These are phyloP conservation scores for Penicillium oxalicum DNA, from an alignment of 2,329 filamentous ascomycete species.

Conservation along the genomic window DNA sequence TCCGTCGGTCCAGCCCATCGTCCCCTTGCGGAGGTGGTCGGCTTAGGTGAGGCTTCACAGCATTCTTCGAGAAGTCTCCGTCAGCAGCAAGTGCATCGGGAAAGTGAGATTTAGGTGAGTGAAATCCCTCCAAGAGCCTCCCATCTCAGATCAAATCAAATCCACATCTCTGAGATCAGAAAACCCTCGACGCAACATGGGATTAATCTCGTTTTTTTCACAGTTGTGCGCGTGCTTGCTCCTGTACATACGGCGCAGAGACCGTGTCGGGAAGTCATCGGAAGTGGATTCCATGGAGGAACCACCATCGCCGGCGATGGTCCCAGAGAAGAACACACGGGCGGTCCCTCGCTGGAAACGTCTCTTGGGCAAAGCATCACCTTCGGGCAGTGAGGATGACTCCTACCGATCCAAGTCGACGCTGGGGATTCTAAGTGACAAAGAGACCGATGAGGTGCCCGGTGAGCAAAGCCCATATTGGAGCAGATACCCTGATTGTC, in stretches of 20 bases:
- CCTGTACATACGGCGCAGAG: neutral
- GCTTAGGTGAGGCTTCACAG: no score
- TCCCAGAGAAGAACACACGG: neutral
- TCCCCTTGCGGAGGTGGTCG: neutral
- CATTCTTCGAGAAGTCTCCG: no score
- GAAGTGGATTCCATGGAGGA: constrained; percentile 7
- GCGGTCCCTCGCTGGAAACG: constrained; percentile 16
- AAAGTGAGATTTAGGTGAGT: constrained; percentile 1
- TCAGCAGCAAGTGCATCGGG: no score
- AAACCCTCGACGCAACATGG: neutral
- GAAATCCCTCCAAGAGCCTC: neutral
- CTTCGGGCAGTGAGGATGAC: constrained; percentile 8
- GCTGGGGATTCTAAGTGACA: constrained; percentile 78
- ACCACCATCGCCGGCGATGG: constrained; percentile 1
- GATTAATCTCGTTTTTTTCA: neutral
- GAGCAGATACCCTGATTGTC: neutral
- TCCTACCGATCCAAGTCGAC: constrained; percentile 45
- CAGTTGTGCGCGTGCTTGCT: neutral
- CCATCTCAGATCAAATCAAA: neutral
- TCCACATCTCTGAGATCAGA: neutral
- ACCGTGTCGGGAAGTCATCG: neutral
- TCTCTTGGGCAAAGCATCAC: constrained; percentile 11
- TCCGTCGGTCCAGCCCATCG: neutral
- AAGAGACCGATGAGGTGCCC: constrained; percentile 76
- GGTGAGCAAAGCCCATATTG: constrained; percentile 47